Conservation (phyloP, 805 yeast species). For the Suhomyces canberraensis region DNA sequence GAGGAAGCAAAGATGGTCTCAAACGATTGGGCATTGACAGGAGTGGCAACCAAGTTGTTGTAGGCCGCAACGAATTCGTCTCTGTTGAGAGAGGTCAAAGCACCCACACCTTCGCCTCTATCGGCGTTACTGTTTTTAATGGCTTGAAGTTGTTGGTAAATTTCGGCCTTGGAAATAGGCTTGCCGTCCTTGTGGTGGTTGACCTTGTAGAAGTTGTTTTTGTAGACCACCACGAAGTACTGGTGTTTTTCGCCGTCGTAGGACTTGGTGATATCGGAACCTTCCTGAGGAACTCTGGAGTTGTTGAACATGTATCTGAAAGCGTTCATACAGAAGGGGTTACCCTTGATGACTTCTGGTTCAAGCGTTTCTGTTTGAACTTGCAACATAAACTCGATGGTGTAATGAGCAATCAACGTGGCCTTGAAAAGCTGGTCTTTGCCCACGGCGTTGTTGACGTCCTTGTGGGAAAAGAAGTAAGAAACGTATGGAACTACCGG, state of each 20-base stretch:
- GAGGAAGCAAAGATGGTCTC: constrained; percentile 73
- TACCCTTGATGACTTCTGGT: constrained; percentile 73
- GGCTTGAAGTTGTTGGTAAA: constrained; percentile 56
- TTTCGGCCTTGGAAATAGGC: constrained; percentile 43
- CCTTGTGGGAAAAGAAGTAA: constrained; percentile 83
- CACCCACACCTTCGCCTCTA: constrained; percentile 62
- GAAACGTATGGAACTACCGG: constrained; percentile 95
- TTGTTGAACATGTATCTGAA: constrained; percentile 89
- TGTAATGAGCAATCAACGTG: constrained; percentile 65
- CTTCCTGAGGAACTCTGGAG: constrained; percentile 69
- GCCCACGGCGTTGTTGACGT: constrained; percentile 55
- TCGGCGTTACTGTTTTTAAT: constrained; percentile 44
- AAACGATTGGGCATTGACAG: constrained; percentile 59
- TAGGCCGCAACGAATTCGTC: constrained; percentile 73
- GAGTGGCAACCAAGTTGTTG: constrained; percentile 52
- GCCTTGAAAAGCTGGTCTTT: constrained; percentile 70
- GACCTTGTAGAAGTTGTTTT: constrained; percentile 80
- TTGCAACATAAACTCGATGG: constrained; percentile 61
- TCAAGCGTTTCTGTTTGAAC: constrained; percentile 72
- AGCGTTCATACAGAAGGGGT: constrained; percentile 93
- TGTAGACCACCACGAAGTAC: constrained; percentile 67
- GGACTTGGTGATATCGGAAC: constrained; percentile 59
- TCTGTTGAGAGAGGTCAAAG: constrained; percentile 79
- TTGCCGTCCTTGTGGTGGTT: constrained; percentile 50
- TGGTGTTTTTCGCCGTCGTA: constrained; percentile 53